Conservation (phyloP, 768 basidiomycete genomes). For the Tricholoma bakamatsutake region DNA sequence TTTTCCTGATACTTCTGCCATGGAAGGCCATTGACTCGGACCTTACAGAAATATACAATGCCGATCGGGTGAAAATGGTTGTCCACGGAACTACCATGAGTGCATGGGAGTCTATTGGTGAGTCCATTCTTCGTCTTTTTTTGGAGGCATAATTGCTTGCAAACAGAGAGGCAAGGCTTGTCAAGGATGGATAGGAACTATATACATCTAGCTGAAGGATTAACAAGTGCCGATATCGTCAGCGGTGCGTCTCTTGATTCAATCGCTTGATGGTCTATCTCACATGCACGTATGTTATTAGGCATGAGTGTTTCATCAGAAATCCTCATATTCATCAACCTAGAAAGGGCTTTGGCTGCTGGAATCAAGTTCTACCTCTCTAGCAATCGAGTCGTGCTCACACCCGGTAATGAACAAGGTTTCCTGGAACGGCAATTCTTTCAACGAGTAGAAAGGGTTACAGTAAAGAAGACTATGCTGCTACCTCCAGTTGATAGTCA, state of each 20-base stretch:
- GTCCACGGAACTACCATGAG: constrained; percentile 73
- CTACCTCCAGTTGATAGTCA: neutral
- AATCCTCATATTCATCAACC: constrained; percentile 77
- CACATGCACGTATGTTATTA: constrained; percentile 19
- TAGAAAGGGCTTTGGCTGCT: constrained; percentile 59
- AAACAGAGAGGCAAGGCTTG: constrained; percentile 64
- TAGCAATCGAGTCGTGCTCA: constrained; percentile 83
- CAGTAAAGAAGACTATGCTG: neutral
- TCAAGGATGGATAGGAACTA: constrained; percentile 87
- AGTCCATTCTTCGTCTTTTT: constrained; percentile 28
- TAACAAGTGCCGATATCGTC: constrained; percentile 57
- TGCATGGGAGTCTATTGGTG: constrained; percentile 63
- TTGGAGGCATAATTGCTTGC: neutral
- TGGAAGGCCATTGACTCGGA: constrained; percentile 63
- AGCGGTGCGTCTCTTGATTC: constrained; percentile 52
- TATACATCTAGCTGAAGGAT: constrained; percentile 85
- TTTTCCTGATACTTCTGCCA: neutral
- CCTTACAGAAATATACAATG: constrained; percentile 47
- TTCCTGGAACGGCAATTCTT: constrained; percentile 63
- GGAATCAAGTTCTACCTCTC: constrained; percentile 77
- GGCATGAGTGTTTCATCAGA: constrained; percentile 79
- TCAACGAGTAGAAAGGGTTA: constrained; percentile 50
- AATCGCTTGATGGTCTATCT: neutral
- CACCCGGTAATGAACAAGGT: constrained; percentile 66
- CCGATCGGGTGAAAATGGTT: constrained; percentile 60